phyloP scores from a whole-genome alignment of 116 monocot genomes.

The Zostera marina region DNA sequence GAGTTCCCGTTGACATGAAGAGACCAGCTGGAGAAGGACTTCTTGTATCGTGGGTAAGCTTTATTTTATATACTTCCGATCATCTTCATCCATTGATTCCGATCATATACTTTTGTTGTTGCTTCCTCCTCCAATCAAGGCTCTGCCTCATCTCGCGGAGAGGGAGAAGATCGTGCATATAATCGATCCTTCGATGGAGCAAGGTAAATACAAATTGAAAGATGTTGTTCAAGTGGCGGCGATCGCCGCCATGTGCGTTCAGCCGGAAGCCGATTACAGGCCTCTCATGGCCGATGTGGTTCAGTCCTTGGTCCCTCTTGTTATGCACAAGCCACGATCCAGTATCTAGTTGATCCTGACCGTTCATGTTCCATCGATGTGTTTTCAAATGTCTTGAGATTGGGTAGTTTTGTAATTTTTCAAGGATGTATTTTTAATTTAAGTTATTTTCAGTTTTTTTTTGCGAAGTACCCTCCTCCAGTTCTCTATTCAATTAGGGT shows the following conservation, averaged over 20 bases:
- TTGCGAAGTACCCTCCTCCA: no score
- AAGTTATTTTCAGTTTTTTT: no score
- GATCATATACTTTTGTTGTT: slow-evolving; percentile 1
- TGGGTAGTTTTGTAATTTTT: no score
- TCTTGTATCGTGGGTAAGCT: slow-evolving; percentile 81
- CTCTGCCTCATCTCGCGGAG: slow-evolving; percentile 69
- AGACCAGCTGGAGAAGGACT: slow-evolving; percentile 82
- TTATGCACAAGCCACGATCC: no score
- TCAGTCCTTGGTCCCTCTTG: slow-evolving; percentile 86
- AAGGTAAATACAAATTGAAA: slow-evolving; percentile 74
- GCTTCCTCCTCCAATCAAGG: slow-evolving; percentile 33
- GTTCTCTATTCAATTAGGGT: no score
- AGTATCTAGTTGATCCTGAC: no score
- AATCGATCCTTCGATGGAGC: slow-evolving; percentile 86
- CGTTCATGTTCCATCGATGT: no score
- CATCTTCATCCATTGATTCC: background rate
- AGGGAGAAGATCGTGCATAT: slow-evolving; percentile 82
- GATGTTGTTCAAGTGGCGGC: slow-evolving; percentile 93
- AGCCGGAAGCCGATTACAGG: slow-evolving; percentile 91
- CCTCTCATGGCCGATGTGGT: slow-evolving; percentile 98
- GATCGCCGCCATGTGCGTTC: slow-evolving; percentile 96
- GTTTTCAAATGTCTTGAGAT: no score
- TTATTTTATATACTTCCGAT: background rate
- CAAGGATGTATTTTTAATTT: no score
- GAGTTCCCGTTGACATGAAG: slow-evolving; percentile 93